phyloP scores from a whole-genome alignment of 2,329 filamentous ascomycete species.

The Pyrenochaeta sp. region DNA sequence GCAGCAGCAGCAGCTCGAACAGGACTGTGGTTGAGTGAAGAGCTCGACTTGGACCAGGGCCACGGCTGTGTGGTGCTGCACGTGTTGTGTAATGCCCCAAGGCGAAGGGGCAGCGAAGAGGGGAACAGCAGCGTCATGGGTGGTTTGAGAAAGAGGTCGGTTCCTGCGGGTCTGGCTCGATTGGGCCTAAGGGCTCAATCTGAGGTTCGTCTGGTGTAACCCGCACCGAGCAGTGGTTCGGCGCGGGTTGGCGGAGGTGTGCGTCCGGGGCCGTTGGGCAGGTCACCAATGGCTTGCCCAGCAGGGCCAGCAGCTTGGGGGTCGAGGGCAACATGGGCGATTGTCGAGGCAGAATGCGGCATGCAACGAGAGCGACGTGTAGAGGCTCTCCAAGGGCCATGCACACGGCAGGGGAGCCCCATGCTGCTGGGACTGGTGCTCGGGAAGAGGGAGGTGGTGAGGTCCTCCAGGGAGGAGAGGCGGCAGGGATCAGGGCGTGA shows the following conservation, averaged over 20 bases:
- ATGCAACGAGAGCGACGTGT: conserved; percentile 11
- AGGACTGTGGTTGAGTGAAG: too few species aligned
- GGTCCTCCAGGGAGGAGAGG: neutral
- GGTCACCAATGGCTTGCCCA: conserved; percentile 18
- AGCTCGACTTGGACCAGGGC: neutral
- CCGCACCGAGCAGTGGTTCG: conserved; percentile 34
- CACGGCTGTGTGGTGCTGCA: conserved; percentile 21
- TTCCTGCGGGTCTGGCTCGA: conserved; percentile 43
- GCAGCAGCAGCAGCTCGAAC: conserved; percentile 13
- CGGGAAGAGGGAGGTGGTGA: neutral
- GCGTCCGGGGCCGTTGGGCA: conserved; percentile 1
- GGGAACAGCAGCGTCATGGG: conserved; percentile 26
- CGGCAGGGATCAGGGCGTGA: neutral
- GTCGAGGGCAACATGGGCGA: neutral
- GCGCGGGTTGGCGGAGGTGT: conserved; percentile 24
- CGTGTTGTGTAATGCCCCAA: conserved; percentile 31
- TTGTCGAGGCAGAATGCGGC: conserved; percentile 6
- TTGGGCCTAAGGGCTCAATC: conserved; percentile 31
- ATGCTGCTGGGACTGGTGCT: conserved; percentile 9
- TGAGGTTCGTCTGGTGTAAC: conserved; percentile 34
- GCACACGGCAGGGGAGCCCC: conserved; percentile 9
- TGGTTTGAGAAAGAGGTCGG: conserved; percentile 30
- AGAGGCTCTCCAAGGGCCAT: conserved; percentile 16
- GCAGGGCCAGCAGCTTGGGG: conserved; percentile 11
- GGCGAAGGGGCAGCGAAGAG: conserved; percentile 24